Evolutionary conservation across 306 rosid species (phyloP), one percentile per base, ranked within the genome.

Genomic region (Cicer yamashitae): DNA sequence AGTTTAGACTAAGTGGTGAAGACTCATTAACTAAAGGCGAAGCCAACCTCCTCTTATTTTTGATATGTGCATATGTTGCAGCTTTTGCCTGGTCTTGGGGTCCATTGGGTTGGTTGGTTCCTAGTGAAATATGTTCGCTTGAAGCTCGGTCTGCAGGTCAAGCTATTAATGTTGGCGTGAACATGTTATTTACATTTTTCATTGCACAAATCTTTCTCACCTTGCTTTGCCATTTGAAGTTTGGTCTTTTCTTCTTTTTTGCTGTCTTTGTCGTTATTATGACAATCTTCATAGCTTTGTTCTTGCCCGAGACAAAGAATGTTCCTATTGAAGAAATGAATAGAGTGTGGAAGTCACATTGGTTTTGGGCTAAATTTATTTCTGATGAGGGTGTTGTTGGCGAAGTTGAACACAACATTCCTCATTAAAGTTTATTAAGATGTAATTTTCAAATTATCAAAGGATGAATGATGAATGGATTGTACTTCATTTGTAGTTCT

Each of bases 71-170:
- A 5, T 89, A 86, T 25, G 90, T 87, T 53, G 91, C 91, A 20
- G 90, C 85, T 39, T 89, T 78, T 8, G 90, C 91, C 0, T 89
- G 94, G 94, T 89, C 91, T 8, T 89, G 94, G 90, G 91, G 90
- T 0, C 91, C 89, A 4, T 53, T 89, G 22, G 89, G 87, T 7
- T 89, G 90, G 94, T 74, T 87, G 46, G 78, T 89, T 8, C 94
- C 91, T 0, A 82, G 87, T 30, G 52, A 47, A 47, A 47, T 47
- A 12, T 47, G 15, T 6, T 6, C 53, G 12, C 53, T 48, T 48
- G 53, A 48, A 15, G 53, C 13, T 13, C 53, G 53, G 2, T 48
- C 53, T 48, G 53, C 17, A 12, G 17, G 17, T 48, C 53, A 48
- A 48, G 53, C 53, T 48, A 48, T 15, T 15, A 48, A 48, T 13